These are phyloP conservation scores for Exsudoporus frostii DNA, from an alignment of 768 basidiomycete genomes.

Conservation along the genomic window DNA sequence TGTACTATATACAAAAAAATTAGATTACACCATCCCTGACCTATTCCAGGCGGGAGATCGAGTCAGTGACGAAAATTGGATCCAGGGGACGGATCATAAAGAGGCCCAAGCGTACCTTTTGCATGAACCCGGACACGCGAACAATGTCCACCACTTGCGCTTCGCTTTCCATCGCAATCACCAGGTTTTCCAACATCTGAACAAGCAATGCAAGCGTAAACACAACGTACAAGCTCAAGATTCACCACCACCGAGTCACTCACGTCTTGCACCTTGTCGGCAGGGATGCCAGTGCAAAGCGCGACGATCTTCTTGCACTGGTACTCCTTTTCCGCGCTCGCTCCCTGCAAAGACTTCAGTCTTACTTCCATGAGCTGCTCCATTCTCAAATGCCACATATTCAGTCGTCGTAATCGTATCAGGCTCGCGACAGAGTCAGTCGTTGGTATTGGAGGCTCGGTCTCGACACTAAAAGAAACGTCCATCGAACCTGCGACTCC, in stretches of 20 bases:
- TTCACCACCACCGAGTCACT: slow-evolving; percentile 34
- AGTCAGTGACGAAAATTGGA: slow-evolving; percentile 17
- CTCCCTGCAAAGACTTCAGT: slow-evolving; percentile 68
- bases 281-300: slow-evolving; percentile 79
- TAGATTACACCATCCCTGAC: slow-evolving; percentile 43
- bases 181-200: slow-evolving; percentile 81
- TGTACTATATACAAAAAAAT: slow-evolving; percentile 23
- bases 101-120: slow-evolving; percentile 54
- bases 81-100: slow-evolving; percentile 23
- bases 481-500: slow-evolving; percentile 65
- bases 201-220: slow-evolving; percentile 27
- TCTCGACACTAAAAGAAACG: slow-evolving; percentile 58
- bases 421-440: slow-evolving; percentile 57
- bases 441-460: slow-evolving; percentile 69
- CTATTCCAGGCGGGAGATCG: slow-evolving; percentile 21
- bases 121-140: slow-evolving; percentile 88
- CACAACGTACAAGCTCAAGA: slow-evolving; percentile 14
- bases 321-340: slow-evolving; percentile 84
- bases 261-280: slow-evolving; percentile 89
- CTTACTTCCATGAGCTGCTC: slow-evolving; percentile 70
- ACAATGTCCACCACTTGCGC: slow-evolving; percentile 76
- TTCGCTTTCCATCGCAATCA: slow-evolving; percentile 88
- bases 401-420: slow-evolving; percentile 70
- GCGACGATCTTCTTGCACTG: slow-evolving; percentile 91
- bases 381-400: slow-evolving; percentile 79